Evolutionary conservation across 805 yeast species (phyloP).

Genomic region (Yarrowia alimentaria): DNA sequence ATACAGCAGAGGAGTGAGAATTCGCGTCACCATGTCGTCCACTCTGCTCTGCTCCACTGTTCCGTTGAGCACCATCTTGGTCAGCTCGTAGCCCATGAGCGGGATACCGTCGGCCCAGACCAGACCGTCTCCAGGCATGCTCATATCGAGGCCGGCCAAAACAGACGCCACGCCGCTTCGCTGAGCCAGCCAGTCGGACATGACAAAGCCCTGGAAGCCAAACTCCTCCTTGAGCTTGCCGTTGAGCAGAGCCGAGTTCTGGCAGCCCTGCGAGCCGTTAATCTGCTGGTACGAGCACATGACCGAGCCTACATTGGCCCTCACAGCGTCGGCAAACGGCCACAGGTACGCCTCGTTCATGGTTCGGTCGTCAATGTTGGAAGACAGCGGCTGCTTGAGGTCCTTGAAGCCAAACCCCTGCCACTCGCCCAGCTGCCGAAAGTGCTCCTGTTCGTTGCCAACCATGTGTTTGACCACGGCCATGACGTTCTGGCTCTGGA

Average conservation of each 20-base stretch:
- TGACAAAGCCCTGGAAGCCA: constrained; percentile 67
- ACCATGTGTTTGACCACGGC: constrained; percentile 57
- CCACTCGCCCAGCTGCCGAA: constrained; percentile 55
- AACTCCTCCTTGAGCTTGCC: constrained; percentile 57
- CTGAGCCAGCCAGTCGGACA: constrained; percentile 67
- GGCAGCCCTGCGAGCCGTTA: constrained; percentile 58
- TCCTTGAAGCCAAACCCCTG: constrained; percentile 37
- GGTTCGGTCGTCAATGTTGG: constrained; percentile 58
- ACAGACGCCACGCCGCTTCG: constrained; percentile 57
- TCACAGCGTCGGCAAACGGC: constrained; percentile 65
- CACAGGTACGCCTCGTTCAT: constrained; percentile 62
- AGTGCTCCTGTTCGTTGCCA: constrained; percentile 64
- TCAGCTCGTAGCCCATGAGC: constrained; percentile 57
- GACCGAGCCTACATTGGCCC: constrained; percentile 60
- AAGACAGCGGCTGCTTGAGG: constrained; percentile 45
- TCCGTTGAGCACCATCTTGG: constrained; percentile 54
- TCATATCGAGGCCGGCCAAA: constrained; percentile 61
- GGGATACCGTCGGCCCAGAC: constrained; percentile 26
- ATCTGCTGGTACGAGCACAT: constrained; percentile 61
- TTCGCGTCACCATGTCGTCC: constrained; percentile 61
- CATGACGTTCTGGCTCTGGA: constrained; percentile 57
- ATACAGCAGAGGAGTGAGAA: constrained; percentile 49
- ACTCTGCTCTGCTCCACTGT: constrained; percentile 54
- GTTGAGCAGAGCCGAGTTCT: constrained; percentile 56
- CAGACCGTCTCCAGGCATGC: constrained; percentile 55